Evolutionary conservation across 805 yeast species (phyloP), one percentile per base, ranked within the genome.

Genomic region (Cyberlindnera xishuangbannaensis): DNA sequence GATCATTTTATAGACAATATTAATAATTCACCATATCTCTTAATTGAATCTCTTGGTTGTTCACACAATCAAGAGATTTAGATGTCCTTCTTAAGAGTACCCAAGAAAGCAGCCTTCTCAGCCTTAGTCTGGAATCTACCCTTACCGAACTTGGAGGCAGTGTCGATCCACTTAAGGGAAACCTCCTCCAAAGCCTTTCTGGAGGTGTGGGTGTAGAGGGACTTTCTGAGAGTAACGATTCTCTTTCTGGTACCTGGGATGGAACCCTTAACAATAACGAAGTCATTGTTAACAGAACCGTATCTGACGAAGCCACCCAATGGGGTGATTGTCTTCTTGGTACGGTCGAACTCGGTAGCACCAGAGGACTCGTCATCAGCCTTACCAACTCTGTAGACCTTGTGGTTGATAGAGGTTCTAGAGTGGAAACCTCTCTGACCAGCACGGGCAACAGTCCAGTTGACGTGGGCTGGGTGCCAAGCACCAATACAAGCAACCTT

Each of bases 91-190:
- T 92, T 92, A 69, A 92, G 83, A 65, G 98, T 90, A 78, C 99
- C 99, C 78, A 88, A 62, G 90, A 92, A 92, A 66, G 98, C 95
- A 66, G 82, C 87, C 88, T 94, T 94, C 81, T 92, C 99, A 70
- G 97, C 97, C 62, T 97, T 95, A 64, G 99, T 92, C 78, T 92
- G 99, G 97, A 92, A 92, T 83, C 98, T 92, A 80, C 98, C 98
- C 86, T 92, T 94, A 83, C 99, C 99, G 88, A 92, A 92, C 76
- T 90, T 88, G 64, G 98, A 92, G 67, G 99, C 95, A 61, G 99
- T 92, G 72, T 92, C 99, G 68, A 92, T 92, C 98, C 97, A 92
- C 76, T 92, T 92, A 73, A 92, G 84, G 80, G 73, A 76, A 56
- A 90, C 95, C 73, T 86, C 70, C 80, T 92, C 99, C 59, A 83